Base-by-base conservation (phyloP, 495 filamentous ascomycete species). In the Neurospora sp. region DNA sequence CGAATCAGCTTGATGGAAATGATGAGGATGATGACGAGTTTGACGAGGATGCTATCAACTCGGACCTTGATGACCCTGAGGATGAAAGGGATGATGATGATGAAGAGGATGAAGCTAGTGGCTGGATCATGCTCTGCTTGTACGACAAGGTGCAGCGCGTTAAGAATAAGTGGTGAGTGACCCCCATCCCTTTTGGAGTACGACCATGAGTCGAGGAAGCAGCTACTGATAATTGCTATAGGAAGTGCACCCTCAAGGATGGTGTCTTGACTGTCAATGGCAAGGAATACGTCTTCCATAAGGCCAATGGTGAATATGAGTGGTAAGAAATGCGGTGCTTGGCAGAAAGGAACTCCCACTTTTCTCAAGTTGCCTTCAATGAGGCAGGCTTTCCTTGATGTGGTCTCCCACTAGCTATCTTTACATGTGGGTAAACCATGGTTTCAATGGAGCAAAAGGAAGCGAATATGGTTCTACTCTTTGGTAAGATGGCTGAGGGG, bases 61-160 rank as follows among this genome's bases (percentile, higher is more conserved):
- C 96, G 0, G 96, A 98, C 78, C 89, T 99, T 3, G 96, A 99
- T 79, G 96, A 99, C 78, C 90, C 96, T 0, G 94, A 97, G 72
- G 96, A 99, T 70, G 89, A 91, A 16, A 83, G 89, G 12, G 90
- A 91, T 69, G 90, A 93, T 11, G 91, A 92, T 16, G 92, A 94
- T 31, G 90, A 88, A 35, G 94, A 98, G 48, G 94, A 97, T 71
- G 91, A 94, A 20, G 87, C 86, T 5, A 83, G 82, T 73, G 89
- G 89, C 2, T 91, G 96, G 74, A 93, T 96, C 81, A 98, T 98
- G 93, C 89, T 98, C 46, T 99, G 96, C 85, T 97, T 96, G 78
- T 99, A 99, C 79, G 96, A 99, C 85, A 99, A 99, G 85, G 96
- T 99, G 23, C 94, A 98, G 82, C 87, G 96, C 70, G 96, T 98